These are phyloP conservation scores for Cercospora sp. DNA, from an alignment of 2,329 filamentous ascomycete species.

Conservation along the genomic window DNA sequence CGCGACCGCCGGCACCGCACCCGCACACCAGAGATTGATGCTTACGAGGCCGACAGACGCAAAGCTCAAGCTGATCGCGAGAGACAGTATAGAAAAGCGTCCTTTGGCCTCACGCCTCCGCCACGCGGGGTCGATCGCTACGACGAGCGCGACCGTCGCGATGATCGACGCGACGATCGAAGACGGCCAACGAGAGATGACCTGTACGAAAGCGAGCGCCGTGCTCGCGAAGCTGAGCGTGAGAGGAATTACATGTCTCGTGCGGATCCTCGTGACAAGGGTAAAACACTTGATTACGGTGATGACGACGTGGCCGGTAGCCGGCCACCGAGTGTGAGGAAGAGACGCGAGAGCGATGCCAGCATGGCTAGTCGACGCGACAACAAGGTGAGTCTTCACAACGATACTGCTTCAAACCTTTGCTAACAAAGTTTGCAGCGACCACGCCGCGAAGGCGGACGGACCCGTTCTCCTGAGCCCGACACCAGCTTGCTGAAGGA, in stretches of 20 bases:
- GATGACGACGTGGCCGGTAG: conserved; percentile 59
- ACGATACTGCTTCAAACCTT: neutral
- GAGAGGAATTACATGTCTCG: conserved; percentile 82
- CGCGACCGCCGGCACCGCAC: conserved; percentile 52
- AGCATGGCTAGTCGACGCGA: conserved; percentile 44
- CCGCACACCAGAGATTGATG: conserved; percentile 81
- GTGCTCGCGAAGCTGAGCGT: conserved; percentile 85
- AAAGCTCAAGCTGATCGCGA: conserved; percentile 93
- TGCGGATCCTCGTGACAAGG: conserved; percentile 75
- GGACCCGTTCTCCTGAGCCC: conserved; percentile 30
- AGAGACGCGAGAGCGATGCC: conserved; percentile 67
- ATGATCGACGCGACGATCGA: conserved; percentile 28
- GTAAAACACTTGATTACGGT: conserved; percentile 90
- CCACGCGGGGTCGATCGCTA: conserved; percentile 37
- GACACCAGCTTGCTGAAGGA: conserved; percentile 43
- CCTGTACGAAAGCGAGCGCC: conserved; percentile 79
- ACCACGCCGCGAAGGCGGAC: conserved; percentile 21
- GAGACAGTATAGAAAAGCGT: conserved; percentile 81
- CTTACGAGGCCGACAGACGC: conserved; percentile 92
- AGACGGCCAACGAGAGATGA: conserved; percentile 46
- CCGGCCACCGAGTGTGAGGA: conserved; percentile 59
- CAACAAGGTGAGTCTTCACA: conserved; percentile 42
- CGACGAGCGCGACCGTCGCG: conserved; percentile 27
- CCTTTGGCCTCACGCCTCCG: conserved; percentile 41
- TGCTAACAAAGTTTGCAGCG: conserved; percentile 26